These are phyloP conservation scores for Nitzschia sp. DNA, from an alignment of 108 stramenopile genomes.

Conservation along the genomic window DNA sequence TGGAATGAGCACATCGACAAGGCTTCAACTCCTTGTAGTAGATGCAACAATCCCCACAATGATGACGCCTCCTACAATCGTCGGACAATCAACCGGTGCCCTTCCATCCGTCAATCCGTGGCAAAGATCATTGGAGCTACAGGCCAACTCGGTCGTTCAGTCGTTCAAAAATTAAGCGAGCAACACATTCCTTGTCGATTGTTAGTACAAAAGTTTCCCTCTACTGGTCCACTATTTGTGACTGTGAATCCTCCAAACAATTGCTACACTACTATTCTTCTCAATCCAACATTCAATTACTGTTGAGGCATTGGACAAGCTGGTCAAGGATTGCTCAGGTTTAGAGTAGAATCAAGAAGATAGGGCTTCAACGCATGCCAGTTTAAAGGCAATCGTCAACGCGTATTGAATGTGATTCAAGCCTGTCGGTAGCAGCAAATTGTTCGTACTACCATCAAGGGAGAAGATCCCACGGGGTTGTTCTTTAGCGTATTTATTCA, in stretches of 20 bases:
- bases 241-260: constrained; percentile 6
- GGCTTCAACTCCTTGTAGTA: no score
- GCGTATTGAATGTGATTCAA: constrained; percentile 57
- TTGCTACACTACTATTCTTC: constrained; percentile 39
- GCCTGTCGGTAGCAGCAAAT: constrained; percentile 43
- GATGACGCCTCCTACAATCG: no score
- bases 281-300: constrained; percentile 39
- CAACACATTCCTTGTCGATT: constrained; percentile 23
- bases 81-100: no score
- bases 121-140: constrained; percentile 57
- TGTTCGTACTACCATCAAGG: constrained; percentile 78
- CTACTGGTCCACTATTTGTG: constrained; percentile 3
- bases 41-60: no score
- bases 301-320: constrained; percentile 23
- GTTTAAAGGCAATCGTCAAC: constrained; percentile 66
- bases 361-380: constrained; percentile 57
- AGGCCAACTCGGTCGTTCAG: constrained; percentile 44
- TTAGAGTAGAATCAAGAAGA: constrained; percentile 35
- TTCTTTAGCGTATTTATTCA: constrained; percentile 72
- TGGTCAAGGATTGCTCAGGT: constrained; percentile 51
- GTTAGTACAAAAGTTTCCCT: constrained; percentile 39
- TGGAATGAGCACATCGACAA: no score
- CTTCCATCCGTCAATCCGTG: no score
- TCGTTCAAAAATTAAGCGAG: constrained; percentile 24
- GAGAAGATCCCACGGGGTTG: constrained; percentile 58